Percentiles rank a stretch among this genome's conserved stretches.
Conservation (phyloP, 1,284 basidiomycete species). For the Ustilago lituana region DNA sequence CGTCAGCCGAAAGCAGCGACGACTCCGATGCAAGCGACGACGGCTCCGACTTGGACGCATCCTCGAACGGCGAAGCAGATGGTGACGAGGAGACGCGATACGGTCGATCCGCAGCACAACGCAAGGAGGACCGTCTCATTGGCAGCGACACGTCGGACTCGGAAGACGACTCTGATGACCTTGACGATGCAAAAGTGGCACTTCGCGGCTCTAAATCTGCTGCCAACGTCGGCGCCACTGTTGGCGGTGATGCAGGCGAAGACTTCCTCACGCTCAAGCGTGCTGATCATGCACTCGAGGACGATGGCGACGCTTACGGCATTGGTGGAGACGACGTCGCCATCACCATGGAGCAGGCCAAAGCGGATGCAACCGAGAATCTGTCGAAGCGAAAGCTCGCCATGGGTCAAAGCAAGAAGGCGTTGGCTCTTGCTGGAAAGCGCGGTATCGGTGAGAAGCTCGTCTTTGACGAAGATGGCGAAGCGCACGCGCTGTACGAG, state of each 20-base stretch:
- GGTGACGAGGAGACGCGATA: conserved; percentile 42
- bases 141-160: conserved; percentile 61
- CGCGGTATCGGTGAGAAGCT: conserved; percentile 79
- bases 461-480: conserved; percentile 78
- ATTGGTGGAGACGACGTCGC: conserved; percentile 17
- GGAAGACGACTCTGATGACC: conserved; percentile 38
- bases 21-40: conserved; percentile 17
- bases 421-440: conserved; percentile 81
- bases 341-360: conserved; percentile 38
- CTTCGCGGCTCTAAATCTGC: conserved; percentile 4
- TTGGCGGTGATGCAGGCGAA: conserved; percentile 70
- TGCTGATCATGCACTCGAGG: conserved; percentile 79
- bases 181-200: conserved; percentile 5
- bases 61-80: conserved; percentile 9
- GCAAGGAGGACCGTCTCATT: conserved; percentile 36
- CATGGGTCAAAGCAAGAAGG: conserved; percentile 81
- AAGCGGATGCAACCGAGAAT: conserved; percentile 69
- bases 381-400: conserved; percentile 76
- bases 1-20: conserved; percentile 21
- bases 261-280: conserved; percentile 95
- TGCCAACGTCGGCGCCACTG: not conserved
- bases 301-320: conserved; percentile 50
- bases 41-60: conserved; percentile 13
- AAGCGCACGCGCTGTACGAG: conserved; percentile 74
- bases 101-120: conserved; percentile 17